Evolutionary conservation across 1,284 basidiomycete species (phyloP).

Genomic region (Boletus mariae): DNA sequence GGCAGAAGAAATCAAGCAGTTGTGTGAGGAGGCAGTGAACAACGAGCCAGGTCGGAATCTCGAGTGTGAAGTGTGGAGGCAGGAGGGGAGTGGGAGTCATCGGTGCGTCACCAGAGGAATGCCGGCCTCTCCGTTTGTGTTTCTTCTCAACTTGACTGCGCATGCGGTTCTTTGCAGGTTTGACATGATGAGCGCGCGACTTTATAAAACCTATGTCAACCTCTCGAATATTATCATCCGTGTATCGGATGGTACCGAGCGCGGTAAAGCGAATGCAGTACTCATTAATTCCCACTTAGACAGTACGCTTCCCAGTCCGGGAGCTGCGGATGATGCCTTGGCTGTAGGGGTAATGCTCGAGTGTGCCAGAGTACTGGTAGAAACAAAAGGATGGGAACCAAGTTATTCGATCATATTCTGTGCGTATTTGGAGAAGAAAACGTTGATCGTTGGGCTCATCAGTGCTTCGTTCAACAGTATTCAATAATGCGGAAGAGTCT

Average conservation of each 20-base stretch:
- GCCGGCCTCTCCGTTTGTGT: background rate
- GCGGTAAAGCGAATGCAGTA: slow-evolving; percentile 76
- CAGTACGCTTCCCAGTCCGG: slow-evolving; percentile 75
- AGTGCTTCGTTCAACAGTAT: slow-evolving; percentile 51
- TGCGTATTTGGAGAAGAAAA: slow-evolving; percentile 37
- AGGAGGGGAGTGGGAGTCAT: slow-evolving; percentile 82
- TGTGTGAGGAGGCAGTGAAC: slow-evolving; percentile 57
- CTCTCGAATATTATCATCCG: slow-evolving; percentile 89
- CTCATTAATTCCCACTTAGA: slow-evolving; percentile 92
- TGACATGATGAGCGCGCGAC: slow-evolving; percentile 78
- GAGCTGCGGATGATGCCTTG: slow-evolving; percentile 87
- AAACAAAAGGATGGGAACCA: slow-evolving; percentile 71
- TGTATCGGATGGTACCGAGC: slow-evolving; percentile 76
- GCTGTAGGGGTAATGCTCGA: slow-evolving; percentile 93
- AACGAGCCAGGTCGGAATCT: slow-evolving; percentile 53
- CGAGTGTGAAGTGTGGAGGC: slow-evolving; percentile 85
- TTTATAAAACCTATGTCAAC: slow-evolving; percentile 90
- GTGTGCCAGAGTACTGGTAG: slow-evolving; percentile 75
- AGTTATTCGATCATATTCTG: slow-evolving; percentile 83
- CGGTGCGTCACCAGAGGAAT: slow-evolving; percentile 46
- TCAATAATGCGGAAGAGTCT: slow-evolving; percentile 93
- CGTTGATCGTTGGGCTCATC: background rate
- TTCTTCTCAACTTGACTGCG: background rate
- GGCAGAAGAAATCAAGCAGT: slow-evolving; percentile 54
- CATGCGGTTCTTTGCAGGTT: slow-evolving; percentile 47